phyloP scores from a whole-genome alignment of 1,284 basidiomycete species.

The Fistulinella staudtii region DNA sequence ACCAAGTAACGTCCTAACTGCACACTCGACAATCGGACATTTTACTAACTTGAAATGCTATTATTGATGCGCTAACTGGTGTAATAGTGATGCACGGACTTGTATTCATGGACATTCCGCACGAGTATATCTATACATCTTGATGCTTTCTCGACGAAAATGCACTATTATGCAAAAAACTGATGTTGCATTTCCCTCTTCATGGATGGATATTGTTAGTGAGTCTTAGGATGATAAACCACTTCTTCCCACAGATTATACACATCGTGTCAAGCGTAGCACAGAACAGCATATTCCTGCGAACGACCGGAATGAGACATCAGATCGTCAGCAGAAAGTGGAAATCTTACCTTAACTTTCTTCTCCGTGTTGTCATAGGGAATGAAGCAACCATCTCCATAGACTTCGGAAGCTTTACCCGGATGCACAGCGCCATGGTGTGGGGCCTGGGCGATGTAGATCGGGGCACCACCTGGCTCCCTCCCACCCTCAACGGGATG shows the following conservation, averaged over 20 bases:
- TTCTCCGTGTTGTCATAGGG: conserved; percentile 30
- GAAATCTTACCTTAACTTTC: conserved; percentile 30
- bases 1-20: neutral
- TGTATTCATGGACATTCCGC: neutral
- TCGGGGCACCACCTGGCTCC: conserved; percentile 55
- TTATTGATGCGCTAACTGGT: too few relatives aligned
- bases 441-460: conserved; percentile 59
- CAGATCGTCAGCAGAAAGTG: neutral
- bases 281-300: conserved; percentile 44
- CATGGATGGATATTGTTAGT: too few relatives aligned
- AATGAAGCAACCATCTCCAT: conserved; percentile 47
- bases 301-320: conserved; percentile 8
- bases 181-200: too few relatives aligned
- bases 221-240: too few relatives aligned
- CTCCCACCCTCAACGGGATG: conserved; percentile 63
- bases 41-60: too few relatives aligned
- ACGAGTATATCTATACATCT: too few relatives aligned
- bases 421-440: conserved; percentile 52
- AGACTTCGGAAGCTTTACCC: conserved; percentile 55
- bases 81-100: neutral
- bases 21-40: too few relatives aligned
- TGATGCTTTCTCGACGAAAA: too few relatives aligned
- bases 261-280: too few relatives aligned
- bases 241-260: too few relatives aligned
- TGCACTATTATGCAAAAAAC: too few relatives aligned